Base-by-base conservation (phyloP, 108 stramenopile species). In the Nitzschia sp. region DNA sequence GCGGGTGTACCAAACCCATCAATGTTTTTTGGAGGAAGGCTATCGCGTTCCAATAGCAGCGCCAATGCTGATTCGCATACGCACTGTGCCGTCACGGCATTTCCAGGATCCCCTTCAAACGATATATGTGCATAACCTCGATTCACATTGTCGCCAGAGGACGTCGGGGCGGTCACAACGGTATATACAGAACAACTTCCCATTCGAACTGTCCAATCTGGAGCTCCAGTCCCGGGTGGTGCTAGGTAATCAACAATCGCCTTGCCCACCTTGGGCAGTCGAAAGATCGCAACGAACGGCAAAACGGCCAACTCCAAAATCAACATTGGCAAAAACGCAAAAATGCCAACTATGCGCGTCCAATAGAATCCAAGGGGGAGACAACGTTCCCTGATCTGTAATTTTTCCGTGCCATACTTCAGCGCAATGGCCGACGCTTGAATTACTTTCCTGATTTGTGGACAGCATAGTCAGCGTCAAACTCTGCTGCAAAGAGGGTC, bases 1-100 rank as follows among this genome's bases (percentile, higher is more conserved):
- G 72, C 67, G 11, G 83, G 83, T 9, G 83, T 80, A 8, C 83
- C 83, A 74, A 84, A 84, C 2, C 83, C 83, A 56, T 84, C 83
- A 3, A 56, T 32, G 35, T 66, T 71, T 30, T 26, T 61, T 13
- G 70, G 62, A 3, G 83, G 83, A 15, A 84, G 55, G 0, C 66
- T 46, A 0, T 71, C 62, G 3, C 66, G 34, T 23, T 78, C 58
- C 24, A 74, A 47, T 11, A 80, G 30, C 42, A 84, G 33, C 29
- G 62, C n/a, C 21, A 84, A 33, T 0, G 83, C 83, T 0, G 72
- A 34, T 51, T 84, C 83, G 30, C 38, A 38, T 9, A 80, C 72
- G 53, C 70, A 71, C 54, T 84, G 83, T 0, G 79, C 83, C 15
- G 83, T 84, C 0, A 70, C 67, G 28, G 64, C 46, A 70, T 80